phyloP scores from a whole-genome alignment of 352 stramenopile genomes.

The Globisporangium paroecandrum region DNA sequence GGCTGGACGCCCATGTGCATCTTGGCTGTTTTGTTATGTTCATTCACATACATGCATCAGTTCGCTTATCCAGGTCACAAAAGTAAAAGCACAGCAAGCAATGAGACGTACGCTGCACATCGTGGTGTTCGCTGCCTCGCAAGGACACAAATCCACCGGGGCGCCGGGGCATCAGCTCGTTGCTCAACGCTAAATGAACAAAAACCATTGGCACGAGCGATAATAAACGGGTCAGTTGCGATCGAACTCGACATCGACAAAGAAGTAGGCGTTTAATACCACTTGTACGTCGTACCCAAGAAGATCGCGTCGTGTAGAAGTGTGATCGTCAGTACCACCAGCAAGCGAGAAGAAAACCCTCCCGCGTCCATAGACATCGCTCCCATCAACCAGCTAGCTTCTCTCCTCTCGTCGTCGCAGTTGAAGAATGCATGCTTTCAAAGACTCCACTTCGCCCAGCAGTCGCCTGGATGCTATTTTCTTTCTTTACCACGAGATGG shows the following conservation, averaged over 20 bases:
- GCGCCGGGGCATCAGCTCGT: conserved; percentile 9
- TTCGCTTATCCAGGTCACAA: neutral
- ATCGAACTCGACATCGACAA: neutral
- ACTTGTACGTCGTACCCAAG: conserved; percentile 4
- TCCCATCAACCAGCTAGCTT: too few relatives aligned
- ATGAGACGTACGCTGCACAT: conserved; percentile 8
- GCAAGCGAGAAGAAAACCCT: neutral
- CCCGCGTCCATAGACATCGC: neutral
- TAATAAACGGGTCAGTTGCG: neutral
- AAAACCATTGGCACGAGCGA: neutral
- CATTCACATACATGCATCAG: too few relatives aligned
- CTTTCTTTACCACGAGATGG: neutral
- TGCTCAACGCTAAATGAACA: neutral
- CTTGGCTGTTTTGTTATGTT: conserved; percentile 25
- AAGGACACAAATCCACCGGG: neutral
- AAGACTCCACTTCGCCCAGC: neutral
- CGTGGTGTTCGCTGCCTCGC: conserved; percentile 1
- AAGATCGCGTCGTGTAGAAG: conserved; percentile 12
- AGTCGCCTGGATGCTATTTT: conserved; percentile 1
- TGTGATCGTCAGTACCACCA: conserved; percentile 4
- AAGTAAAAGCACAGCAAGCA: neutral
- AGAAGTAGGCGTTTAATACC: neutral
- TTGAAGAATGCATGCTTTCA: neutral
- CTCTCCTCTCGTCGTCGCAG: neutral
- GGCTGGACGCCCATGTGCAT: conserved; percentile 60